phyloP scores from a whole-genome alignment of 495 filamentous ascomycete genomes.

The Penicillium taxi region DNA sequence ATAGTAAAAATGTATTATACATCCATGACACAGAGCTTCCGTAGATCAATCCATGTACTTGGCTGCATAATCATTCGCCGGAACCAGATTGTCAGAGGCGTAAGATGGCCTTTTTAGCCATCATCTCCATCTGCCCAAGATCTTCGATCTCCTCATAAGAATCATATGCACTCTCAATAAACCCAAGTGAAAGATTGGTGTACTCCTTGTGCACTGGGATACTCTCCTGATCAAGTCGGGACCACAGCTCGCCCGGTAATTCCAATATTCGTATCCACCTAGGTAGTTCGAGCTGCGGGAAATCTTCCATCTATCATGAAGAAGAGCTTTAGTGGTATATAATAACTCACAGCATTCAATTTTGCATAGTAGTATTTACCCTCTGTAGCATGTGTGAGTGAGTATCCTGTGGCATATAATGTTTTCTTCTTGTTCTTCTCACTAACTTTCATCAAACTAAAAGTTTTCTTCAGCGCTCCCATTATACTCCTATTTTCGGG shows the following conservation, averaged over 20 bases:
- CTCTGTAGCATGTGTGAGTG: too few relatives aligned
- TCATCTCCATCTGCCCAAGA: conserved; percentile 68
- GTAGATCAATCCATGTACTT: conserved; percentile 59
- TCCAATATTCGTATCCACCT: conserved; percentile 80
- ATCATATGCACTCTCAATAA: conserved; percentile 58
- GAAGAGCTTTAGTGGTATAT: too few relatives aligned
- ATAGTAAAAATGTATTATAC: conserved; percentile 11
- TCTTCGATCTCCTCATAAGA: conserved; percentile 70
- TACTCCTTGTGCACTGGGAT: conserved; percentile 44
- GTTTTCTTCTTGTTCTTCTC: too few relatives aligned
- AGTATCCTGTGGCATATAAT: too few relatives aligned
- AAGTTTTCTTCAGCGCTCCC: too few relatives aligned
- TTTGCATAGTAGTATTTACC: too few relatives aligned
- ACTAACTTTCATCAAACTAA: too few relatives aligned
- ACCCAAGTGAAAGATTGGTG: conserved; percentile 55
- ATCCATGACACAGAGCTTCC: conserved; percentile 23
- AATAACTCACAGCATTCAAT: too few relatives aligned
- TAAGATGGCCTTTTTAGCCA: conserved; percentile 79
- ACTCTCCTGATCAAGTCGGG: conserved; percentile 13
- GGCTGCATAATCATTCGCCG: conserved; percentile 69
- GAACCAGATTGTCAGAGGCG: conserved; percentile 57
- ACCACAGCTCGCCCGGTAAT: conserved; percentile 53
- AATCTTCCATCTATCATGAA: too few relatives aligned
- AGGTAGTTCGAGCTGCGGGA: too few relatives aligned
- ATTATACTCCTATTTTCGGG: too few relatives aligned